Evolutionary conservation across 2,329 filamentous ascomycete species (phyloP), one percentile per base, ranked within the genome.

Genomic region (Bipolaris bicolor): DNA sequence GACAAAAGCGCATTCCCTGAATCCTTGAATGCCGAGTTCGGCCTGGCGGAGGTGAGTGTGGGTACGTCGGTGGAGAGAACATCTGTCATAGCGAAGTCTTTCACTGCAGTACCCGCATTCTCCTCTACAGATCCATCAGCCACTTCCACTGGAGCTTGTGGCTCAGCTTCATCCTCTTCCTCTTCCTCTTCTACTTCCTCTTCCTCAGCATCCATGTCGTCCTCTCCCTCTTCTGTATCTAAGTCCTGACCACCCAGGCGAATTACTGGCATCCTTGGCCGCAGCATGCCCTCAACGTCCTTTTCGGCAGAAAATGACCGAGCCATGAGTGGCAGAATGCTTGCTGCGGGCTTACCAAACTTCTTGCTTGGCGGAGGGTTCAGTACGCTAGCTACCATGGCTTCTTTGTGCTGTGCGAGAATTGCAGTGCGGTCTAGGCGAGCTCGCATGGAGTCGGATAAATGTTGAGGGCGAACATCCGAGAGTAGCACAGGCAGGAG

Each of bases 391-490:
- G 92, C 87, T 10, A 95, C 71, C 84, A 97, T 90, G 40, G 90
- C 89, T 31, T 88, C 81, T 70, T 87, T 88, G 73, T 88, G 83
- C 57, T 83, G 82, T 5, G 82, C 84, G 20, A 97, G 78, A 54
- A 97, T 89, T 18, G 91, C 90, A 2, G 90, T 91, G 62, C 90
- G 89, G 70, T 97, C 92, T 61, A 97, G 82, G 47, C 91, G 86
- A 10, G 88, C 85, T 50, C 94, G 88, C 18, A 91, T 72, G 1
- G 89, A 85, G 7, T 88, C 85, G n/a, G 89, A 84, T 36, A 96
- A 77, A 70, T 86, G 82, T 48, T 86, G 81, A 54, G 89, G 85
- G 1, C 89, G 87, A 3, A 95, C 76, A 55, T 82, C 81, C 16
- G 83, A 82, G 18, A 96, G 80, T 1, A 91, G 75, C 5, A 81